Evolutionary conservation across 1,284 basidiomycete species (phyloP).

Genomic region (Rhodotorula sp.): DNA sequence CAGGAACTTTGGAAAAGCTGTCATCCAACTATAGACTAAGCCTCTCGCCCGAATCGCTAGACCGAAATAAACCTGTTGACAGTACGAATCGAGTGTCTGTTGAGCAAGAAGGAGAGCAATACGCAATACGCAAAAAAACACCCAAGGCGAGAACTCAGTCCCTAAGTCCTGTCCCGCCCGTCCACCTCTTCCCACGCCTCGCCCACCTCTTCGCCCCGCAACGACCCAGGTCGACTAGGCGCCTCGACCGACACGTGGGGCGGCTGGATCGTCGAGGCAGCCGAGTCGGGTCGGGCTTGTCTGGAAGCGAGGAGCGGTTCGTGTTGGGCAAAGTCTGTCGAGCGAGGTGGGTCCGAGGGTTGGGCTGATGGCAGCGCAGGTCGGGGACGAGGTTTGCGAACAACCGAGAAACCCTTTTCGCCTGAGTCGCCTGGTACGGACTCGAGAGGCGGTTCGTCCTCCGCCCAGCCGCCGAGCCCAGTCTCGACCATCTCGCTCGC

Average conservation of each 20-base stretch:
- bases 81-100: neutral
- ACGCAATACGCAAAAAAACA: neutral
- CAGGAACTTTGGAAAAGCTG: constrained; percentile 38
- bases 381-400: constrained; percentile 31
- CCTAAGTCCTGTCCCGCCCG: neutral
- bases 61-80: neutral
- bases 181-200: constrained; percentile 11
- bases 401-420: constrained; percentile 37
- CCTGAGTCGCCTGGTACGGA: constrained; percentile 3
- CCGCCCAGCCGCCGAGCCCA: neutral
- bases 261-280: neutral
- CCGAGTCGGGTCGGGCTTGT: neutral
- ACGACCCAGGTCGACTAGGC: constrained; percentile 19
- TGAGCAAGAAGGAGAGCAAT: neutral
- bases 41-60: too few relatives aligned
- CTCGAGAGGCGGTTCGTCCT: constrained; percentile 7
- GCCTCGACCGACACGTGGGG: constrained; percentile 33
- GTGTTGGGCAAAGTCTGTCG: neutral
- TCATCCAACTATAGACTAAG: too few relatives aligned
- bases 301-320: constrained; percentile 9
- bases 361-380: neutral
- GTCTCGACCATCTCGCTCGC: neutral
- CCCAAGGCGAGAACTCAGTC: neutral
- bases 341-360: neutral
- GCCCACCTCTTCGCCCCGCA: constrained; percentile 10